A percentile compares a stretch with the other conserved stretches of the same genome.
Evolutionary conservation across 805 yeast species (phyloP).

Genomic region (Blastobotrys terrestris): DNA sequence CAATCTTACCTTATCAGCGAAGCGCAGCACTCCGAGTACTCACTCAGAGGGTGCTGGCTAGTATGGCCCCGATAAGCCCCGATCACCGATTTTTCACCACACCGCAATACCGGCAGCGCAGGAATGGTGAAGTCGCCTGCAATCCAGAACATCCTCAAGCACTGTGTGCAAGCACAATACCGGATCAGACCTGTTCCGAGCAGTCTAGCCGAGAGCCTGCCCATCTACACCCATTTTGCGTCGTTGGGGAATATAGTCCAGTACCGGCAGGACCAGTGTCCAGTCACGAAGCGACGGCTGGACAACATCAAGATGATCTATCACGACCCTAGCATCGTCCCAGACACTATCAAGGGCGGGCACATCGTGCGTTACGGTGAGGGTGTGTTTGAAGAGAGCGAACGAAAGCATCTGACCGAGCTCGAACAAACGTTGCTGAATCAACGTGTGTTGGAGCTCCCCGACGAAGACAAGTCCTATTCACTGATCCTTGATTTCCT

Average conservation of each 20-base stretch:
- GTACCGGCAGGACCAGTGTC: conserved; percentile 27
- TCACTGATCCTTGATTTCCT: conserved; percentile 8
- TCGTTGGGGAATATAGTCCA: conserved; percentile 22
- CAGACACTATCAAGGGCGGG: conserved; percentile 4
- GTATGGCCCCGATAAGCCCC: too few relatives aligned
- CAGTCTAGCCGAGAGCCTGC: background rate
- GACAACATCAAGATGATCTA: conserved; percentile 22
- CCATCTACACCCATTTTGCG: conserved; percentile 12
- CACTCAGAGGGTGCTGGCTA: too few relatives aligned
- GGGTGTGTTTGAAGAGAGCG: background rate
- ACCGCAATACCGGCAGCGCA: background rate
- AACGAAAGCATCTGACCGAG: background rate
- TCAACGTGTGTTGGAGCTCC: background rate
- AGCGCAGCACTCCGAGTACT: too few relatives aligned
- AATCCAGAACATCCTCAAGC: background rate
- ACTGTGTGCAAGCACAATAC: conserved; percentile 5
- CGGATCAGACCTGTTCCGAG: conserved; percentile 3
- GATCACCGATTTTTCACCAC: background rate
- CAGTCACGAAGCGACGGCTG: conserved; percentile 29
- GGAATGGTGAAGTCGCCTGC: background rate
- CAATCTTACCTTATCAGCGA: too few relatives aligned
- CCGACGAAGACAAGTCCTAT: background rate
- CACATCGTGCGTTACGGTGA: conserved; percentile 2
- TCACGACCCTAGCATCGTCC: conserved; percentile 18
- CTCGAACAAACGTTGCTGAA: conserved; percentile 1